Conservation (phyloP, 1,139 yeast genomes). For the Suhomyces choctaworum region DNA sequence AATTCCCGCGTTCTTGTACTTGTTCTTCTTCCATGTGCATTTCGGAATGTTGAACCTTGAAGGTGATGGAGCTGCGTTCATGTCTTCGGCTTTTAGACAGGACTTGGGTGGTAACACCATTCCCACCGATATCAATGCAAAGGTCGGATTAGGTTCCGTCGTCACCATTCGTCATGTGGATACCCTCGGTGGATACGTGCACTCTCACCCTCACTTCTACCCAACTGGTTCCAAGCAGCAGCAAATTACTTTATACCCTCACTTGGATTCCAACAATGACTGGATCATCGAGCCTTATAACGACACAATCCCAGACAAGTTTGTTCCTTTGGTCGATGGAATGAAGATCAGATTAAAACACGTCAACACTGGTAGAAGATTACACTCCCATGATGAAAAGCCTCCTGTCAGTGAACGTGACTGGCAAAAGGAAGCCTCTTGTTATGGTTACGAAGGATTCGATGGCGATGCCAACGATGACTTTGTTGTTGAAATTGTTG, state of each 20-base stretch:
- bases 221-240: conserved; percentile 95
- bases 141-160: conserved; percentile 84
- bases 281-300: conserved; percentile 79
- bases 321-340: conserved; percentile 72
- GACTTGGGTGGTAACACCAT: conserved; percentile 68
- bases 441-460: conserved; percentile 90
- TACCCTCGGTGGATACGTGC: conserved; percentile 93
- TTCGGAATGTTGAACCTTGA: conserved; percentile 66
- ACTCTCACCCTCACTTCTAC: conserved; percentile 83
- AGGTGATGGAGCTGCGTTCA: conserved; percentile 87
- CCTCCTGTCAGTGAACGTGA: conserved; percentile 92
- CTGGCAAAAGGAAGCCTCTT: conserved; percentile 94
- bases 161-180: conserved; percentile 78
- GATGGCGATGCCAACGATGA: conserved; percentile 96
- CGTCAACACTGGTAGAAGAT: conserved; percentile 66
- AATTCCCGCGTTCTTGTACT: conserved; percentile 68
- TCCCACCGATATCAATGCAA: conserved; percentile 69
- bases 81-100: conserved; percentile 87
- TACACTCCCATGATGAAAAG: conserved; percentile 94
- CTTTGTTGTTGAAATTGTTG: conserved; percentile 84
- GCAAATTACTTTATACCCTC: conserved; percentile 91
- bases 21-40: conserved; percentile 76
- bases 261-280: conserved; percentile 81
- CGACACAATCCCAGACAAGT: conserved; percentile 47
- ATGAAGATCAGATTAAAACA: conserved; percentile 80